phyloP scores from a whole-genome alignment of 495 filamentous ascomycete species.

The Neurospora sp. region DNA sequence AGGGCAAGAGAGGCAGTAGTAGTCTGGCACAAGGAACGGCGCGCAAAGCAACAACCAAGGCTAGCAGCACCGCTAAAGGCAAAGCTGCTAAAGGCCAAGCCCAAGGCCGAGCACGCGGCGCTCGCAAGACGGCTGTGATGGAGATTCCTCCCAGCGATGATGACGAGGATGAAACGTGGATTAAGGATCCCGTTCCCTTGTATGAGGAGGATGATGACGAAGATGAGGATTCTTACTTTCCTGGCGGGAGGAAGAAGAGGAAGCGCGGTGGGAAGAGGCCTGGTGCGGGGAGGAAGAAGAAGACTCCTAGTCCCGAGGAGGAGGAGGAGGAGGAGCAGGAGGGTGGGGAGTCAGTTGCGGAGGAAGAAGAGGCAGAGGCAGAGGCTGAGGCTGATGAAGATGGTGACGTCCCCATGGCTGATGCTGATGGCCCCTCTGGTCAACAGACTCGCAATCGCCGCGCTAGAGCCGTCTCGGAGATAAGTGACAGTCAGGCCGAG shows the following conservation, averaged over 20 bases:
- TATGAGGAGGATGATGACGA: slow-evolving; percentile 11
- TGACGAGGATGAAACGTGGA: slow-evolving; percentile 9
- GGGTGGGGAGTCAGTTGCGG: background rate
- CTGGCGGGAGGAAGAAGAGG: slow-evolving; percentile 5
- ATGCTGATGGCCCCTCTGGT: background rate
- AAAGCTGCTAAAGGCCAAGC: background rate
- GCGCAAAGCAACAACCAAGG: slow-evolving; percentile 14
- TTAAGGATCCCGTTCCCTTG: background rate
- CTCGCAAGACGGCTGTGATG: background rate
- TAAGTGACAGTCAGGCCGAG: slow-evolving; percentile 12
- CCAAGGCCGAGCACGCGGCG: background rate
- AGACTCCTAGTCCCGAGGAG: background rate
- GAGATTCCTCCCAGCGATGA: background rate
- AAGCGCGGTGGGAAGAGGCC: slow-evolving; percentile 20
- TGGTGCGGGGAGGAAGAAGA: slow-evolving; percentile 22
- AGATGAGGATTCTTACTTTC: slow-evolving; percentile 8
- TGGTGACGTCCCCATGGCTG: background rate
- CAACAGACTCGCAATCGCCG: background rate
- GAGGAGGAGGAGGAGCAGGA: background rate
- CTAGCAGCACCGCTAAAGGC: slow-evolving; percentile 5
- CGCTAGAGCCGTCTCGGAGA: slow-evolving; percentile 6
- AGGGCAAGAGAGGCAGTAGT: slow-evolving; percentile 10
- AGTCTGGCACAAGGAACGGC: slow-evolving; percentile 7
- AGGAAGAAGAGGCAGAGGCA: background rate
- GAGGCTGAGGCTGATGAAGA: background rate